These are phyloP conservation scores for Mesembryanthemum crystallinum DNA, from an alignment of 148 eudicot species.

Conservation along the genomic window DNA sequence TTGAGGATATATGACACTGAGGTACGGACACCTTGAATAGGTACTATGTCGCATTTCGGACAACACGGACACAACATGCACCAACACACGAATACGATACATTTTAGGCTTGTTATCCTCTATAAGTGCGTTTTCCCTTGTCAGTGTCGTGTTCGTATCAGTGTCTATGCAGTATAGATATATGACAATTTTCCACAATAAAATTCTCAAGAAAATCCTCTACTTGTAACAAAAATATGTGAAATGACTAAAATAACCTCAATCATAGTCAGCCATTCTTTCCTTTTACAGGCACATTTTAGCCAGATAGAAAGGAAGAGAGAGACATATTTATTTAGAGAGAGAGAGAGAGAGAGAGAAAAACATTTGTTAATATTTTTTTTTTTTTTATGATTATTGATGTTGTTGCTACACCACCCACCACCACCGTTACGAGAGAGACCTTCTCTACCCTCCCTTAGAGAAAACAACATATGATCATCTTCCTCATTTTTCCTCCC, in stretches of 20 bases:
- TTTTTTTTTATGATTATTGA: neutral
- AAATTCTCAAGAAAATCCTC: neutral
- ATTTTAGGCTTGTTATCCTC: too few species aligned
- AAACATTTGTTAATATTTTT: conserved; percentile 13
- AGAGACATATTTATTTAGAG: neutral
- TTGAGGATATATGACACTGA: too few species aligned
- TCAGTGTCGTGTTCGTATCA: too few species aligned
- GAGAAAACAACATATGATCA: neutral
- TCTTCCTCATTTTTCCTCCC: neutral
- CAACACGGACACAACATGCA: too few species aligned
- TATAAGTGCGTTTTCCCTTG: too few species aligned
- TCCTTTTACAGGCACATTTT: conserved; percentile 12
- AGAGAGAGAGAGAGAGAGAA: conserved; percentile 11
- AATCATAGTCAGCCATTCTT: conserved; percentile 17
- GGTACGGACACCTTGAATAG: too few species aligned
- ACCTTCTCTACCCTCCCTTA: neutral
- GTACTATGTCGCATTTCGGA: too few species aligned
- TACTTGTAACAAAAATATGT: neutral
- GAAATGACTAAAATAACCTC: conserved; percentile 27
- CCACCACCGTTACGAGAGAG: conserved; percentile 15
- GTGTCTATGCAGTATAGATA: too few species aligned
- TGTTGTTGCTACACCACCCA: conserved; percentile 16
- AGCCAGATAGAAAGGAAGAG: conserved; percentile 1
- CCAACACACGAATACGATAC: too few species aligned
- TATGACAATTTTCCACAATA: neutral